A percentile compares a stretch with the other conserved stretches of the same genome.
These are phyloP conservation scores for Hordeum vulgare DNA, from an alignment of 176 grass and related monocot genomes.

Conservation along the genomic window MorexV3_pseudomolecules_assembly NC_058522.1:525409997-525410496, in stretches of 20 bases:
- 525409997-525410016: not conserved
- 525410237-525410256: not conserved
- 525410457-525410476: conserved; percentile 77
- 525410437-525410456: conserved; percentile 51
- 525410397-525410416: conserved; percentile 46
- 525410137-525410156: not conserved
- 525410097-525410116: not conserved
- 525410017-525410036: not conserved
- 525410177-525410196: not conserved
- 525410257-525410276: not conserved
- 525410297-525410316: too few species aligned
- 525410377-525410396: conserved; percentile 47
- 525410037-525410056: not conserved
- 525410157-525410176: not conserved
- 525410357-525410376: conserved; percentile 47
- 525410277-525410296: too few species aligned
- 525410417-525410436: conserved; percentile 40
- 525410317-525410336: too few species aligned
- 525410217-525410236: not conserved
- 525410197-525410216: not conserved
- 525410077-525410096: not conserved
- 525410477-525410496: conserved; percentile 66
- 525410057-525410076: not conserved
- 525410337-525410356: conserved; percentile 35
- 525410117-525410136: not conserved